These are phyloP conservation scores for Fennellomyces sp. DNA, from an alignment of 371 early-diverging fungal species.

Conservation along the genomic window DNA sequence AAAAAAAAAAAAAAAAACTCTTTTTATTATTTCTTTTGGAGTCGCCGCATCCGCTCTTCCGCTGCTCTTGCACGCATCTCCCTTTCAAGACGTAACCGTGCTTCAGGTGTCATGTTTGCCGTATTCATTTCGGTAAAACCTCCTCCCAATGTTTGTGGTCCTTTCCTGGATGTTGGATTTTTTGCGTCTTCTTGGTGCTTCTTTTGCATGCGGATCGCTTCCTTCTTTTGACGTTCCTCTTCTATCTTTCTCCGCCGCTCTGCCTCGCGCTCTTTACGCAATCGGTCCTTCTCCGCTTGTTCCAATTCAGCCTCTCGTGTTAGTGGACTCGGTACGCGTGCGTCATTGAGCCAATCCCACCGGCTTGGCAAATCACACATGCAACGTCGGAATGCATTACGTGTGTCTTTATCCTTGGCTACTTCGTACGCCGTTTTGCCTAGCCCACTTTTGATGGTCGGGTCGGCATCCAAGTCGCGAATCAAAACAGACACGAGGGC, in stretches of 20 bases:
- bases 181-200: constrained; percentile 39
- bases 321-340: constrained; percentile 79
- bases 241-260: constrained; percentile 47
- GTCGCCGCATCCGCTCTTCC: constrained; percentile 62
- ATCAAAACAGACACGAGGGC: constrained; percentile 68
- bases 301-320: constrained; percentile 75
- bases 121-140: constrained; percentile 25
- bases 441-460: constrained; percentile 64
- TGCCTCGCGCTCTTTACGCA: constrained; percentile 61
- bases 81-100: constrained; percentile 77
- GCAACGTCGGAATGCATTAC: constrained; percentile 81
- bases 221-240: constrained; percentile 22
- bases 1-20: not conserved
- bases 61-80: constrained; percentile 85
- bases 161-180: constrained; percentile 1
- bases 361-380: constrained; percentile 64
- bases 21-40: constrained; percentile 8
- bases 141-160: constrained; percentile 26
- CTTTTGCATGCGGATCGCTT: constrained; percentile 22
- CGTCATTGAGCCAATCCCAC: constrained; percentile 70
- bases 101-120: constrained; percentile 74
- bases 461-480: constrained; percentile 74
- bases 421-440: constrained; percentile 84
- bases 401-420: constrained; percentile 70
- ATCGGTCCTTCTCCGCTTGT: constrained; percentile 60